phyloP scores from a whole-genome alignment of 192 early-diverging fungal species.

The Podochytrium sp. region DNA sequence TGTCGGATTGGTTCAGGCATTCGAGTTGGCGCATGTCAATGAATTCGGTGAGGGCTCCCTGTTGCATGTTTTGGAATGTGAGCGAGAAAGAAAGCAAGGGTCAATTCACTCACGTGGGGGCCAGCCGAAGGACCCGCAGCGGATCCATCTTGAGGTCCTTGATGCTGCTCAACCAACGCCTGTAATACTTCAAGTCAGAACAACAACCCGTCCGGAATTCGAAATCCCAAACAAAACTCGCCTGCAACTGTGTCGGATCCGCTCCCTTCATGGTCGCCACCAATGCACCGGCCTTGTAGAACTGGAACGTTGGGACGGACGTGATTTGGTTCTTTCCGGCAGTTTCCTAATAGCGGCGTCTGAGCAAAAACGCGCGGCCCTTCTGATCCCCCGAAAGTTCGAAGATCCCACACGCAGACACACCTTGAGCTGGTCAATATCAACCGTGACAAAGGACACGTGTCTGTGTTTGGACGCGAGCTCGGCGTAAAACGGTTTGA shows the following conservation, averaged over 20 bases:
- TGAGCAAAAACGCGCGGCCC: neutral
- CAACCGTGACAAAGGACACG: slow-evolving; percentile 48
- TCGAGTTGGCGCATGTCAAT: slow-evolving; percentile 50
- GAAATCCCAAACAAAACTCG: slow-evolving; percentile 6
- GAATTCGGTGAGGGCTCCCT: slow-evolving; percentile 48
- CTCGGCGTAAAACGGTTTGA: slow-evolving; percentile 45
- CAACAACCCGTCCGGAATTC: neutral
- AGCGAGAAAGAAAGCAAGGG: neutral
- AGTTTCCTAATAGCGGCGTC: slow-evolving; percentile 22
- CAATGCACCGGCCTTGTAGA: slow-evolving; percentile 76
- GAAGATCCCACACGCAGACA: no score
- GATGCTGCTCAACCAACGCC: slow-evolving; percentile 15
- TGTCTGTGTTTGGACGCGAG: slow-evolving; percentile 33
- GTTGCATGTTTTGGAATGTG: neutral
- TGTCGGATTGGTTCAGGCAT: slow-evolving; percentile 83
- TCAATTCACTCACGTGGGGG: slow-evolving; percentile 2
- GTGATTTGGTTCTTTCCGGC: slow-evolving; percentile 36
- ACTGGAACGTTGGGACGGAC: slow-evolving; percentile 82
- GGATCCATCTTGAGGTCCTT: slow-evolving; percentile 6
- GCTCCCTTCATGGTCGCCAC: slow-evolving; percentile 83
- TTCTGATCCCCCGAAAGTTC: neutral
- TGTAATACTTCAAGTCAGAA: neutral
- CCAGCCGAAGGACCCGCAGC: neutral
- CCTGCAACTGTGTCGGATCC: slow-evolving; percentile 66
- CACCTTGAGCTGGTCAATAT: slow-evolving; percentile 55